Percentiles rank a stretch among this genome's conserved stretches.
Evolutionary conservation across 2,329 filamentous ascomycete genomes (phyloP).

Genomic region (Massarina eburnea): DNA sequence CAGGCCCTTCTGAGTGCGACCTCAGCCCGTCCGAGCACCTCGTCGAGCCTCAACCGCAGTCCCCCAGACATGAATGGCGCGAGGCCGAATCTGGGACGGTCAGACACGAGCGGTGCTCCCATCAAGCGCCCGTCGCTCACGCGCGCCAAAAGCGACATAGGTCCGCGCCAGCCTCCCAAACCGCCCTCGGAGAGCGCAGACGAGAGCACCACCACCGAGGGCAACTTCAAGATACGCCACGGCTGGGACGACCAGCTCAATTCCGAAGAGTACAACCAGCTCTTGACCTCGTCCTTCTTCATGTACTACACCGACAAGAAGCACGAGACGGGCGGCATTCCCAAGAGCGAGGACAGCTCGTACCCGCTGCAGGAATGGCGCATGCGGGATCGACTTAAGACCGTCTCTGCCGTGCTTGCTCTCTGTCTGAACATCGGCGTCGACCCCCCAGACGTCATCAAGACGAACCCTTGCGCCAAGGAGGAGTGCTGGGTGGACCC

Average conservation of each 20-base stretch:
- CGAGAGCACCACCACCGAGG: conserved; percentile 52
- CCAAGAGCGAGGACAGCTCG: conserved; percentile 60
- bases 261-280: conserved; percentile 83
- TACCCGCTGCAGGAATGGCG: conserved; percentile 86
- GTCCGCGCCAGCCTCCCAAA: conserved; percentile 45
- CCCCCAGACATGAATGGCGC: conserved; percentile 23
- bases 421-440: conserved; percentile 97
- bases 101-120: conserved; percentile 54
- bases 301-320: conserved; percentile 99
- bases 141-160: conserved; percentile 64
- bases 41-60: conserved; percentile 21
- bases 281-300: conserved; percentile 92
- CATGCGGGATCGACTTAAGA: conserved; percentile 95
- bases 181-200: conserved; percentile 33
- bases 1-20: conserved; percentile 16
- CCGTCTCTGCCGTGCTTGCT: conserved; percentile 89
- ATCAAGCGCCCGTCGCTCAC: conserved; percentile 44
- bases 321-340: conserved; percentile 90
- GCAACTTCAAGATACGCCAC: conserved; percentile 67
- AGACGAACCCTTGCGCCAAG: conserved; percentile 89
- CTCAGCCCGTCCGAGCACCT: conserved; percentile 29
- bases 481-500: conserved; percentile 98
- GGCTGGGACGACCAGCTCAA: conserved; percentile 93
- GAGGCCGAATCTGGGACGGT: conserved; percentile 49
- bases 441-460: conserved; percentile 94